Evolutionary conservation across 306 rosid genomes (phyloP), one percentile per base, ranked within the genome.

Genomic region (Rosa rugosa): DNA sequence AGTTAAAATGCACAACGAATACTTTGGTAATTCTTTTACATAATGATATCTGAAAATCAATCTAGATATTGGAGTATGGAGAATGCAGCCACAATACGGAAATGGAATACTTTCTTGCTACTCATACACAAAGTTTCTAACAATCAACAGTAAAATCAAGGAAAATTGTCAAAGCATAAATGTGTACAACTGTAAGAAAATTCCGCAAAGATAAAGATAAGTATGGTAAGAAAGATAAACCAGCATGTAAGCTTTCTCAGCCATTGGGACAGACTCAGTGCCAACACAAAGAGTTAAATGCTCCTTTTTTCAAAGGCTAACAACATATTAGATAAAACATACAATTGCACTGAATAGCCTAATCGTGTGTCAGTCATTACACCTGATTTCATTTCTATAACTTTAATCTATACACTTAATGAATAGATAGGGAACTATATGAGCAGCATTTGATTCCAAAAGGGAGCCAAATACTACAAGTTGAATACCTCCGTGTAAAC

Each of bases 391-490:
- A 22, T 42, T n/a, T 54, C 9, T 18, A 12, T 11, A 40, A n/a
- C 45, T 36, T 38, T n/a, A 54, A 73, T 22, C 31, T n/a, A 54
- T 11, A n/a, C 14, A 73, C 25, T 44, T 62, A 53, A 44, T 20
- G 22, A 49, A 80, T 13, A 50, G 60, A 65, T 16, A 79, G 40
- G 42, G 73, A 6, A 36, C 51, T 25, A 14, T 36, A 47, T 40
- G 20, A 63, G 38, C 67, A 72, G 54, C 78, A 63, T 40, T 63
- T 63, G 51, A 65, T 64, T 53, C 40, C 42, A 60, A 36, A 56
- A 7, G 13, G 53, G 14, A 75, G 69, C 25, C 23, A 23, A 13
- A 40, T 56, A 41, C 40, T 42, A 42, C 53, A 59, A 42, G 54
- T 16, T 44, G 5, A 23, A n/a, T n/a, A n/a, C n/a, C 7, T 18